Evolutionary conservation across 176 grass and related monocot species (phyloP).

Genomic region (Aegilops umbellulata): DNA sequence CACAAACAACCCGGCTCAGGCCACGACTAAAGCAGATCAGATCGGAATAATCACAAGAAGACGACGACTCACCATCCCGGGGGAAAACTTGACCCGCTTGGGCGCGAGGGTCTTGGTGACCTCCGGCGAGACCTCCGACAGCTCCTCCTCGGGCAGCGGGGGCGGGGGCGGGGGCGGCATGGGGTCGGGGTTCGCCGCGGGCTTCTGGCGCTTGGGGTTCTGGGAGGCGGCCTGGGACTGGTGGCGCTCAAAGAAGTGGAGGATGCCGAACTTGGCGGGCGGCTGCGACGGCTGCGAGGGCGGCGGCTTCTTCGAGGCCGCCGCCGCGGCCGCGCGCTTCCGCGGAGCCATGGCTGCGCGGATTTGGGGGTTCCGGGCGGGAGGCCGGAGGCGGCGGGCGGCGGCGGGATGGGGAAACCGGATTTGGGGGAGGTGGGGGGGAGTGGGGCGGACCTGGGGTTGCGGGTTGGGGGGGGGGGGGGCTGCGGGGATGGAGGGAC

Average conservation of each 20-base stretch:
- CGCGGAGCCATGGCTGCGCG: conserved; percentile 57
- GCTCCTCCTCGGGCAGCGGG: conserved; percentile 28
- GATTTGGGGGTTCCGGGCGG: background rate
- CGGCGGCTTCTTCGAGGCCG: conserved; percentile 45
- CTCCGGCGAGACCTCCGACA: conserved; percentile 72
- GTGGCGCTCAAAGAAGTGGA: conserved; percentile 95
- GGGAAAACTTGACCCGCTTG: conserved; percentile 89
- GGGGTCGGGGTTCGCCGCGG: conserved; percentile 16
- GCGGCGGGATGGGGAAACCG: conserved; percentile 9
- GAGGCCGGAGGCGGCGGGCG: background rate
- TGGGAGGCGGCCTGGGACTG: conserved; percentile 67
- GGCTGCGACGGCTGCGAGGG: conserved; percentile 65
- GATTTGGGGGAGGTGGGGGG: background rate
- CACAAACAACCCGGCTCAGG: conserved; percentile 11
- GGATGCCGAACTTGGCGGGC: conserved; percentile 92
- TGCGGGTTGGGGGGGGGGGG: background rate
- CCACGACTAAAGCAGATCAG: background rate
- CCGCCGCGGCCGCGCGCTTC: conserved; percentile 48
- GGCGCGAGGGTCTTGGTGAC: conserved; percentile 53
- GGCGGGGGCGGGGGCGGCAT: conserved; percentile 24
- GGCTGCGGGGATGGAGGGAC: background rate
- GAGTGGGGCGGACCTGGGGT: background rate
- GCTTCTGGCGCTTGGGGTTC: conserved; percentile 33
- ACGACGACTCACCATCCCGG: conserved; percentile 66
- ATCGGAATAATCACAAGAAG: background rate